Evolutionary conservation across 768 basidiomycete species (phyloP), one percentile per base, ranked within the genome.

Genomic region (Dendrothele bispora): DNA sequence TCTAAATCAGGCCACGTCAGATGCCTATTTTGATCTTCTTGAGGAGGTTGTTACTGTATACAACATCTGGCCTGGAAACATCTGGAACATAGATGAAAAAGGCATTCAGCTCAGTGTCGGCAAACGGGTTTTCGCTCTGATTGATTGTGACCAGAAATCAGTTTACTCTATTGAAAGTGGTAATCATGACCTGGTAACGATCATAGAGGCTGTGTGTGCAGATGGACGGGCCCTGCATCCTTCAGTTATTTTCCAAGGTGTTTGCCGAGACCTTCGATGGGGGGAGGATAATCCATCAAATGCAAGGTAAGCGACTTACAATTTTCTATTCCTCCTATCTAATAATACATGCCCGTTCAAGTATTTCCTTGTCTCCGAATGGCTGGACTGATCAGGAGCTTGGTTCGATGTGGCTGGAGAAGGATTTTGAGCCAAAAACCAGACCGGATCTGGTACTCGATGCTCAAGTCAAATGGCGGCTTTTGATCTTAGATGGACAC

Each of bases 401-500:
- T 20, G 55, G 47, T 14, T 12, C 36, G 2, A 12, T 50, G n/a
- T 60, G 58, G 58, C 24, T 60, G 6, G 17, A 40, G 20, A 21
- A 52, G 18, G 50, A 48, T 24, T 60, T 60, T 39, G 55, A 49
- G 4, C 48, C 39, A 12, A 12, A 38, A 12, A 65, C 53, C 5
- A 12, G 10, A 3, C n/a, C n/a, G n/a, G n/a, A n/a, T 42, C 8
- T 55, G 50, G 5, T 4, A 8, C 20, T 28, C 6, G 18, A n/a
- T 7, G 20, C 8, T 5, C 39, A 5, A 6, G 7, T 48, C 4
- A 22, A 26, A 10, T 44, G 42, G 11, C 42, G 48, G 7, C 36
- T 60, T 2, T 47, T 62, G 7, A 53, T 59, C 27, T 41, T 60
- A 14, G 61, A 62, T 32, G 60, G 60, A 3, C 60, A 61, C 43